phyloP scores from a whole-genome alignment of 805 yeast genomes.

The Yarrowia phangngaensis region DNA sequence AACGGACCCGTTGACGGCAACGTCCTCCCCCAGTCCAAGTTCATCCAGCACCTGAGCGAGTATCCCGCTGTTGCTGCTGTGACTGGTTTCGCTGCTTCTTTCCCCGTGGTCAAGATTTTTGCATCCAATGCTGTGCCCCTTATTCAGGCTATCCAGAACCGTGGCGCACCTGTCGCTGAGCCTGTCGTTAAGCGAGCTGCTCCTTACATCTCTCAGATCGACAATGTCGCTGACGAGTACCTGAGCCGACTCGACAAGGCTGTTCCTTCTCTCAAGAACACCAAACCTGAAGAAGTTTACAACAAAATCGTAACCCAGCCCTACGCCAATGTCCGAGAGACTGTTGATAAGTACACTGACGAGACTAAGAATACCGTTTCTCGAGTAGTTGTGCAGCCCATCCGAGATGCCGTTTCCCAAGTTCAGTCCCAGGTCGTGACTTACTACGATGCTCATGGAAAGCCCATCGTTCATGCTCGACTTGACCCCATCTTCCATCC shows the following conservation, averaged over 20 bases:
- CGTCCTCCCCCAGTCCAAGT: constrained; percentile 37
- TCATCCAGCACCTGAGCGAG: constrained; percentile 50
- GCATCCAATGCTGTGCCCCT: constrained; percentile 60
- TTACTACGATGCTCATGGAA: constrained; percentile 56
- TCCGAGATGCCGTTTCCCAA: constrained; percentile 42
- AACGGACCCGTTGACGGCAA: constrained; percentile 25
- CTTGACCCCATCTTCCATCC: constrained; percentile 63
- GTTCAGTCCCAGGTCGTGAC: constrained; percentile 52
- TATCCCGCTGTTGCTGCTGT: constrained; percentile 57
- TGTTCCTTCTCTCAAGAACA: constrained; percentile 58
- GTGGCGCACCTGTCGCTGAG: constrained; percentile 36
- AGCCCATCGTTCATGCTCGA: constrained; percentile 58
- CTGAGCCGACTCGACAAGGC: constrained; percentile 54
- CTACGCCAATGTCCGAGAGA: constrained; percentile 39
- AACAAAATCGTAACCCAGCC: constrained; percentile 42
- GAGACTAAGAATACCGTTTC: constrained; percentile 38
- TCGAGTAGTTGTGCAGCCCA: constrained; percentile 49
- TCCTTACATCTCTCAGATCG: constrained; percentile 48
- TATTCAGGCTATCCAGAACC: constrained; percentile 43
- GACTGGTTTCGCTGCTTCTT: constrained; percentile 55
- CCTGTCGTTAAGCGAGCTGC: constrained; percentile 42
- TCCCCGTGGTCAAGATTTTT: constrained; percentile 55
- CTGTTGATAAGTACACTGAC: constrained; percentile 39
- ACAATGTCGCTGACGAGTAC: constrained; percentile 53
- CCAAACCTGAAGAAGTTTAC: constrained; percentile 52